Evolutionary conservation across 164 flowering plant species (phyloP).

Genomic region (Magnolia officinalis): DNA sequence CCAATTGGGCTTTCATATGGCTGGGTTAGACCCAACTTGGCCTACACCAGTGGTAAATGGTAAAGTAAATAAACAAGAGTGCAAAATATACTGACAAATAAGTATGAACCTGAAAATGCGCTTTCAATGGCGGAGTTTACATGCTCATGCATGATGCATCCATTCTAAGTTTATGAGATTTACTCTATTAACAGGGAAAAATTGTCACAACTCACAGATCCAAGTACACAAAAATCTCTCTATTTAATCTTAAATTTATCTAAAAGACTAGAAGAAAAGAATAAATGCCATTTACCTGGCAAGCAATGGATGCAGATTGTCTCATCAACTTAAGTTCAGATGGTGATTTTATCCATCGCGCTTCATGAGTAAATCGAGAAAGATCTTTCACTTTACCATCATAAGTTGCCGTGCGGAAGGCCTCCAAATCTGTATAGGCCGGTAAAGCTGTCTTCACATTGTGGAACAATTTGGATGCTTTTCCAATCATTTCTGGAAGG

Average conservation of each 20-base stretch:
- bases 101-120: background rate
- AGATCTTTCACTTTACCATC: conserved; percentile 62
- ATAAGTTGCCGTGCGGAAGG: conserved; percentile 48
- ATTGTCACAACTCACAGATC: background rate
- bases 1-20: no score
- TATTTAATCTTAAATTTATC: no score
- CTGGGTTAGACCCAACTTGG: no score
- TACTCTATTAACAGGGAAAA: no score
- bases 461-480: conserved; percentile 60
- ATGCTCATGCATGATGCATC: background rate
- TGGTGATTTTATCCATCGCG: conserved; percentile 78
- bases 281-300: conserved; percentile 53
- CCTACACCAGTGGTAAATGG: no score
- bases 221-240: no score
- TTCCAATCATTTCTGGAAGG: conserved; percentile 61
- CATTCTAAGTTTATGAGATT: background rate
- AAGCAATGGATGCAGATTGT: conserved; percentile 82
- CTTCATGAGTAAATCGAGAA: conserved; percentile 58
- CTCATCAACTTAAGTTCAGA: conserved; percentile 83
- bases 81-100: no score
- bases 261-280: no score
- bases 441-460: conserved; percentile 55
- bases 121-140: background rate
- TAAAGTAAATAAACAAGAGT: no score
- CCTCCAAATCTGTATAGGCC: conserved; percentile 54